A percentile compares a stretch with the other conserved stretches of the same genome.
Conservation (phyloP, 2,329 filamentous ascomycete species). For the Colletotrichum sp. region DNA sequence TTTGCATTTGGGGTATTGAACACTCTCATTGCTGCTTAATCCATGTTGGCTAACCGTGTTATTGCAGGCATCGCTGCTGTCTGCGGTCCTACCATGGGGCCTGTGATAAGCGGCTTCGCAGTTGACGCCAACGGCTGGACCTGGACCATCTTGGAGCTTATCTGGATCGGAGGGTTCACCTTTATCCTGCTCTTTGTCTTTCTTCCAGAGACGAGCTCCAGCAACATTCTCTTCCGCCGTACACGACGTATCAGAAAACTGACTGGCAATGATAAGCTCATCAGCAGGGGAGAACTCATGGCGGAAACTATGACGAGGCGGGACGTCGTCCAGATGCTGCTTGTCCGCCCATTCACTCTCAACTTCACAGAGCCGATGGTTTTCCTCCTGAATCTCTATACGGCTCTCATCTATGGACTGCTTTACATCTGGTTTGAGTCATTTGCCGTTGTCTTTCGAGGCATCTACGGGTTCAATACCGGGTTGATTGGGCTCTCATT, state of each 20-base stretch:
- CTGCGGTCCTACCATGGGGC: conserved; percentile 9
- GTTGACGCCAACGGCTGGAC: conserved; percentile 22
- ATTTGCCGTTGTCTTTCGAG: conserved; percentile 49
- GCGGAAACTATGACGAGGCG: conserved; percentile 17
- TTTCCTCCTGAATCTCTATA: conserved; percentile 41
- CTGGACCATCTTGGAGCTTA: conserved; percentile 28
- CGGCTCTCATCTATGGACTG: conserved; percentile 52
- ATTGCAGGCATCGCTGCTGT: not conserved
- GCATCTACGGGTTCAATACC: conserved; percentile 46
- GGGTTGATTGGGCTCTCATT: conserved; percentile 68
- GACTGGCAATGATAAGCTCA: conserved; percentile 14
- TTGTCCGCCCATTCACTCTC: conserved; percentile 33
- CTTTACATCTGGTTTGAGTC: conserved; percentile 66
- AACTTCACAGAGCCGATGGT: conserved; percentile 37
- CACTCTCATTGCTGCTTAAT: fast-evolving
- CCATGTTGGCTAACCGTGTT: not conserved
- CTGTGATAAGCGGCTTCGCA: conserved; percentile 3
- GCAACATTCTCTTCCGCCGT: conserved; percentile 26
- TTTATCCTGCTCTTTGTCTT: conserved; percentile 26
- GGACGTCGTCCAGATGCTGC: conserved; percentile 23
- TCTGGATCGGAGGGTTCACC: conserved; percentile 22
- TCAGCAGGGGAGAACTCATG: conserved; percentile 5
- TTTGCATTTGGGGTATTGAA: not conserved
- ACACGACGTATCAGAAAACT: conserved; percentile 19
- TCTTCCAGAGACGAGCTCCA: conserved; percentile 26